These are phyloP conservation scores for Melampsora americana DNA, from an alignment of 1,284 basidiomycete genomes.

Conservation along the genomic window DNA sequence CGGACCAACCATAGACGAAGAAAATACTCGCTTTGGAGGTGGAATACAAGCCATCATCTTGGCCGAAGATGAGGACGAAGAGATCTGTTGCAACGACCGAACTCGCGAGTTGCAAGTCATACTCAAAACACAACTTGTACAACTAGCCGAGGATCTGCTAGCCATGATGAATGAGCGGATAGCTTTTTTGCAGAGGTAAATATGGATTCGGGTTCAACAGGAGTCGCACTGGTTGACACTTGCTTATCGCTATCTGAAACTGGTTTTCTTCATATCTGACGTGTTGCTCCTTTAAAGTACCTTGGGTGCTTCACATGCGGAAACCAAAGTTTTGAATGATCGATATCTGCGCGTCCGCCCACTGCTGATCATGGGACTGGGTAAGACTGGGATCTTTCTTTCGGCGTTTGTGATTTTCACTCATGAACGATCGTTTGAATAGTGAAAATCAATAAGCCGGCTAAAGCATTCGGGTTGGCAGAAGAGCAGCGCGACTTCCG, in stretches of 20 bases:
- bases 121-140: conserved; percentile 55
- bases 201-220: neutral
- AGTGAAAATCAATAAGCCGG: conserved; percentile 52
- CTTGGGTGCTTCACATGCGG: conserved; percentile 49
- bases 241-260: too few species aligned
- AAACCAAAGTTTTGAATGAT: conserved; percentile 63
- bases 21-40: conserved; percentile 45
- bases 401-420: conserved; percentile 1
- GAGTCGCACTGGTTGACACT: too few species aligned
- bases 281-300: conserved; percentile 13
- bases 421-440: neutral
- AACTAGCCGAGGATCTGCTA: conserved; percentile 55
- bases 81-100: conserved; percentile 50
- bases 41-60: conserved; percentile 36
- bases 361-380: conserved; percentile 69
- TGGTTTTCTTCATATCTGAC: neutral
- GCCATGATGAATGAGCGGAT: conserved; percentile 55
- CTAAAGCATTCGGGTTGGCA: conserved; percentile 55
- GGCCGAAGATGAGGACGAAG: conserved; percentile 48
- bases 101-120: conserved; percentile 51
- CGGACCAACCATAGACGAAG: conserved; percentile 57
- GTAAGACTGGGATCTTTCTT: conserved; percentile 58
- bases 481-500: conserved; percentile 56
- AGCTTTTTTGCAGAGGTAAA: conserved; percentile 52
- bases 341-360: conserved; percentile 69